Percentiles rank a stretch among this genome's conserved stretches.
Evolutionary conservation across 306 rosid genomes (phyloP).

Genomic region (Lathyrus oleraceus): DNA sequence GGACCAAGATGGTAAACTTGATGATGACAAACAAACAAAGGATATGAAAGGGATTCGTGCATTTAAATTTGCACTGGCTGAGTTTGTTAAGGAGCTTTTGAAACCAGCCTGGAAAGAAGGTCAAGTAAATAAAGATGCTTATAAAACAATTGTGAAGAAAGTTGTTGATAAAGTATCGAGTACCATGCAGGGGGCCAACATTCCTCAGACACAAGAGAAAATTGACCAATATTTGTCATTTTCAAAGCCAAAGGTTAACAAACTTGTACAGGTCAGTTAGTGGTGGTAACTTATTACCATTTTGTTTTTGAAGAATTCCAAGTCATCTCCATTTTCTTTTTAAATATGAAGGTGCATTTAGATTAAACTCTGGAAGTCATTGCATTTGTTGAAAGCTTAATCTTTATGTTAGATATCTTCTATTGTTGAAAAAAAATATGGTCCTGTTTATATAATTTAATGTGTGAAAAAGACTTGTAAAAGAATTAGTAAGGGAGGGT

Average conservation of each 20-base stretch:
- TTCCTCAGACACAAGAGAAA: constrained; percentile 85
- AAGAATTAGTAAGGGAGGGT: neutral
- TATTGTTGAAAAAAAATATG: neutral
- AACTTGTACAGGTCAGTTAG: constrained; percentile 87
- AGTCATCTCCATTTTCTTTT: constrained; percentile 9
- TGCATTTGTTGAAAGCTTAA: constrained; percentile 3
- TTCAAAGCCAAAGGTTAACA: constrained; percentile 76
- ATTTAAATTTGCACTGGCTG: constrained; percentile 90
- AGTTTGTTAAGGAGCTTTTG: constrained; percentile 86
- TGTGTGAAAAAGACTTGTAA: neutral
- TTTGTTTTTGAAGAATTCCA: constrained; percentile 10
- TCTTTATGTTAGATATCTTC: constrained; percentile 10
- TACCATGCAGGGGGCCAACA: constrained; percentile 62
- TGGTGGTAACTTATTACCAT: constrained; percentile 29
- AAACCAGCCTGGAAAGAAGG: constrained; percentile 98
- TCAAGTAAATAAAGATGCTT: constrained; percentile 78
- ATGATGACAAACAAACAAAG: constrained; percentile 70
- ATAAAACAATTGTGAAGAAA: constrained; percentile 92
- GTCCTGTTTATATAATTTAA: neutral
- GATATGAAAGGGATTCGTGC: constrained; percentile 79
- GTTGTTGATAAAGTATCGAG: constrained; percentile 85
- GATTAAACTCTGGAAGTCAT: constrained; percentile 7
- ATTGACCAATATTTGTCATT: constrained; percentile 74
- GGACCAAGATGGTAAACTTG: constrained; percentile 58
- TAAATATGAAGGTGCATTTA: constrained; percentile 15